Conservation (phyloP, 768 basidiomycete species). For the Porpolomopsis calyptriformis region DNA sequence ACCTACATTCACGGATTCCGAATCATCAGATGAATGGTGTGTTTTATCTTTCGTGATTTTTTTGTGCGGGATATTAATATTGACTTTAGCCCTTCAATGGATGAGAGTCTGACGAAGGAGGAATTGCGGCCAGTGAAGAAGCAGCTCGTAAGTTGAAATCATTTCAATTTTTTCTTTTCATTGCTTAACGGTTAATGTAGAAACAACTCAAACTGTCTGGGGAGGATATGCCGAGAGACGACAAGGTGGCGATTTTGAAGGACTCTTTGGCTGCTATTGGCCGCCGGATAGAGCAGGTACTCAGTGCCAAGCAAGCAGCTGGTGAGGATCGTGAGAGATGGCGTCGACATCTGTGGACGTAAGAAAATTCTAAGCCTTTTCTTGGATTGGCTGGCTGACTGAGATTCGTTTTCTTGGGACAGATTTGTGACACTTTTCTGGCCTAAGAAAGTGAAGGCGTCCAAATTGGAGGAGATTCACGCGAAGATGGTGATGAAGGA, state of each 20-base stretch:
- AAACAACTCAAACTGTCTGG: constrained; percentile 94
- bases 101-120: constrained; percentile 86
- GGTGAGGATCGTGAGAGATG: constrained; percentile 82
- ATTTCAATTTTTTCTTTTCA: neutral
- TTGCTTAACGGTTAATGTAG: constrained; percentile 26
- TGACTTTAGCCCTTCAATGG: constrained; percentile 89
- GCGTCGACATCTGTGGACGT: constrained; percentile 97
- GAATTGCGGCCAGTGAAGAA: constrained; percentile 94
- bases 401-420: constrained; percentile 2
- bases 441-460: constrained; percentile 94
- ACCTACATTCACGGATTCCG: constrained; percentile 92
- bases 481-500: constrained; percentile 94
- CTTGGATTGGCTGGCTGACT: neutral
- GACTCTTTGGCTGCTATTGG: constrained; percentile 93
- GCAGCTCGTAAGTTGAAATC: constrained; percentile 55
- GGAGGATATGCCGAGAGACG: constrained; percentile 86
- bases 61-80: constrained; percentile 8
- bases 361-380: constrained; percentile 37
- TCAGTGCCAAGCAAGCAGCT: constrained; percentile 60
- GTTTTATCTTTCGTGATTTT: constrained; percentile 19
- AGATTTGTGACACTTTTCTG: constrained; percentile 95
- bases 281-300: constrained; percentile 76
- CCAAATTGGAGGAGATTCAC: constrained; percentile 89
- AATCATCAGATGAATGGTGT: constrained; percentile 85
- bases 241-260: constrained; percentile 92